Evolutionary conservation across 2,329 filamentous ascomycete species (phyloP).

Genomic region (Phaeosphaeria sp.): DNA sequence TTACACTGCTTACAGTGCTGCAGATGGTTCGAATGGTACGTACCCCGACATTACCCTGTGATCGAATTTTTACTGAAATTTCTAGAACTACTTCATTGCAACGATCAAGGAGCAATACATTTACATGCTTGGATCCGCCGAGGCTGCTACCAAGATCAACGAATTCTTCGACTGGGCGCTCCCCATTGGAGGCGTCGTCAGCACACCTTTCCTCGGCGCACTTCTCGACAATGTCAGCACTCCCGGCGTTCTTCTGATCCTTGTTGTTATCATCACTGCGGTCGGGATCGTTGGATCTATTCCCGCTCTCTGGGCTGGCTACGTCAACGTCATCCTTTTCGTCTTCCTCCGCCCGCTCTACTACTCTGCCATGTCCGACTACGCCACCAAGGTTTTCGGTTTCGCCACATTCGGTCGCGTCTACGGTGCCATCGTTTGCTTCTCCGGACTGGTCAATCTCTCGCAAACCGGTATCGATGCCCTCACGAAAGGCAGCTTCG

Average conservation of each 20-base stretch:
- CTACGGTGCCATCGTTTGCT: slow-evolving; percentile 85
- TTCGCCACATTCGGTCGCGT: slow-evolving; percentile 89
- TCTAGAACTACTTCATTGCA: slow-evolving; percentile 52
- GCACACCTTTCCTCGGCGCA: slow-evolving; percentile 82
- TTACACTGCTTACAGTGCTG: slow-evolving; percentile 76
- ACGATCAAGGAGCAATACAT: slow-evolving; percentile 83
- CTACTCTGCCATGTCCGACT: slow-evolving; percentile 89
- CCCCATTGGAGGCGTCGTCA: slow-evolving; percentile 78
- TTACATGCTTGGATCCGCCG: slow-evolving; percentile 69
- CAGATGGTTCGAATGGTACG: slow-evolving; percentile 67
- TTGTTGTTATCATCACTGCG: slow-evolving; percentile 72
- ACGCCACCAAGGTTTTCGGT: slow-evolving; percentile 88
- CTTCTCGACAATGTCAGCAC: slow-evolving; percentile 80
- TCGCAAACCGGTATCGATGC: slow-evolving; percentile 79
- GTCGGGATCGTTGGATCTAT: slow-evolving; percentile 80
- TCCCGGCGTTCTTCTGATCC: slow-evolving; percentile 69
- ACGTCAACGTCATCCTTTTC: slow-evolving; percentile 77
- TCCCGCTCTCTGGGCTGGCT: slow-evolving; percentile 72
- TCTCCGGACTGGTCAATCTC: slow-evolving; percentile 83
- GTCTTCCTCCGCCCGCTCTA: slow-evolving; percentile 86
- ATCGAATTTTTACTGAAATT: neutral
- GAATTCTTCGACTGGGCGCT: slow-evolving; percentile 84
- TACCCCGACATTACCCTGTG: neutral
- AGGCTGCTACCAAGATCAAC: slow-evolving; percentile 72
- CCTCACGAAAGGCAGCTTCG: slow-evolving; percentile 74